Percentiles rank a stretch among this genome's conserved stretches.
Evolutionary conservation across 306 rosid species (phyloP).

Genomic region (Phaseolus lunatus): DNA sequence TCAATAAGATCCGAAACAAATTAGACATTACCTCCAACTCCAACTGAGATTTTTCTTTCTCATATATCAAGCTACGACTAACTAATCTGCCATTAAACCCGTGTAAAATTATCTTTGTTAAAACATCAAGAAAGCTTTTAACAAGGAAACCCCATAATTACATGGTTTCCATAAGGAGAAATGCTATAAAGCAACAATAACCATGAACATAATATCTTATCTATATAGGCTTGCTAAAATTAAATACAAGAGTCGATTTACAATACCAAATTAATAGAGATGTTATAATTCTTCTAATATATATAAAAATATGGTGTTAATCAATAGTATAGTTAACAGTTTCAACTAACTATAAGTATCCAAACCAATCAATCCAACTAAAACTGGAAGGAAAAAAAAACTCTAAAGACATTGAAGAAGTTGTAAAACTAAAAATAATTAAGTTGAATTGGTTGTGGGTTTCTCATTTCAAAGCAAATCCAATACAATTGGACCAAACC

Average conservation of each 20-base stretch:
- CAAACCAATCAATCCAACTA: too few species aligned
- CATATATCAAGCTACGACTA: slow-evolving; percentile 46
- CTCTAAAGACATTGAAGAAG: too few species aligned
- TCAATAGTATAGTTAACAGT: too few species aligned
- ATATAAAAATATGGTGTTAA: too few species aligned
- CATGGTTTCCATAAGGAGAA: slow-evolving; percentile 53
- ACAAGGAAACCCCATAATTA: slow-evolving; percentile 45
- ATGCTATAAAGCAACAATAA: slow-evolving; percentile 56
- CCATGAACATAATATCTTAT: slow-evolving; percentile 39
- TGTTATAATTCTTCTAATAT: too few species aligned
- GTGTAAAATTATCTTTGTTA: slow-evolving; percentile 30
- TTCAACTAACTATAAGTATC: too few species aligned
- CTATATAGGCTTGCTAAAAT: slow-evolving; percentile 64
- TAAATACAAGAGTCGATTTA: background rate
- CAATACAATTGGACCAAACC: too few species aligned
- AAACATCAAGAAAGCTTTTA: slow-evolving; percentile 40
- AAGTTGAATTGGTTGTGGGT: too few species aligned
- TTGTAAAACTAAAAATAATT: too few species aligned
- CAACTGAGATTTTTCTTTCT: slow-evolving; percentile 24
- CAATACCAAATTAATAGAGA: slow-evolving; percentile 3
- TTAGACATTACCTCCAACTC: slow-evolving; percentile 43
- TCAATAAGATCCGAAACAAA: slow-evolving; percentile 52
- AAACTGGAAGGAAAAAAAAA: too few species aligned
- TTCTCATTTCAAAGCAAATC: too few species aligned
- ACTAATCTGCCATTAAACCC: slow-evolving; percentile 36